Conservation (phyloP, 352 stramenopile genomes). For the Phytopythium helicoides region DNA sequence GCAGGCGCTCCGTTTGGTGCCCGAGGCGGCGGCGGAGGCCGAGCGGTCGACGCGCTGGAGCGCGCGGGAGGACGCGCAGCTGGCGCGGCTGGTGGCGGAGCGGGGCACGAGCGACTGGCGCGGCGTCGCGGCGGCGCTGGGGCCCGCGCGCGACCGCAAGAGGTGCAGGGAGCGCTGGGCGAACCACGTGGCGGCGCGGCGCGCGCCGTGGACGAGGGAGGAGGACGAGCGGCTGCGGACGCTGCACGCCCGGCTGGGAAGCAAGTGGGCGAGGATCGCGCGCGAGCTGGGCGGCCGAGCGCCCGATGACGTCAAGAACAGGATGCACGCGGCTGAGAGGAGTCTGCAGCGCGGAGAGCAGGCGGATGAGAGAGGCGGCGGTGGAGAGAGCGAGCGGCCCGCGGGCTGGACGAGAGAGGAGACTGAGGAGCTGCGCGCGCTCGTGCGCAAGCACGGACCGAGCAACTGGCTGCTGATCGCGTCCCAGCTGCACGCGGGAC, state of each 20-base stretch:
- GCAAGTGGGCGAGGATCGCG: slow-evolving; percentile 39
- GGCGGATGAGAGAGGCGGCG: not conserved
- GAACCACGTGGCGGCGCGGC: slow-evolving; percentile 54
- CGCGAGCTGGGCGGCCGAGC: slow-evolving; percentile 27
- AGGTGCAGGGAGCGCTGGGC: slow-evolving; percentile 70
- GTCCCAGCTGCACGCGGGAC: slow-evolving; percentile 49
- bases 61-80: slow-evolving; percentile 36
- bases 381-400: slow-evolving; percentile 7
- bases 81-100: slow-evolving; percentile 38
- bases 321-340: slow-evolving; percentile 24
- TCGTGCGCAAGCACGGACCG: slow-evolving; percentile 45
- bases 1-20: not conserved
- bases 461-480: slow-evolving; percentile 76
- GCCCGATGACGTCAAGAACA: slow-evolving; percentile 61
- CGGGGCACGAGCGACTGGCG: slow-evolving; percentile 34
- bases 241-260: slow-evolving; percentile 26
- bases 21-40: not conserved
- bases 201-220: slow-evolving; percentile 27
- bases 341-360: too few species aligned
- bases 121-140: slow-evolving; percentile 34
- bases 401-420: slow-evolving; percentile 25
- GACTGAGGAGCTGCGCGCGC: slow-evolving; percentile 21
- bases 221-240: slow-evolving; percentile 44
- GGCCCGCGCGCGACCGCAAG: slow-evolving; percentile 48
- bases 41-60: slow-evolving; percentile 39